Percentiles rank a stretch among this genome's conserved stretches.
phyloP scores from a whole-genome alignment of 75 land plant genomes.

The Cupressus sempervirens region DNA sequence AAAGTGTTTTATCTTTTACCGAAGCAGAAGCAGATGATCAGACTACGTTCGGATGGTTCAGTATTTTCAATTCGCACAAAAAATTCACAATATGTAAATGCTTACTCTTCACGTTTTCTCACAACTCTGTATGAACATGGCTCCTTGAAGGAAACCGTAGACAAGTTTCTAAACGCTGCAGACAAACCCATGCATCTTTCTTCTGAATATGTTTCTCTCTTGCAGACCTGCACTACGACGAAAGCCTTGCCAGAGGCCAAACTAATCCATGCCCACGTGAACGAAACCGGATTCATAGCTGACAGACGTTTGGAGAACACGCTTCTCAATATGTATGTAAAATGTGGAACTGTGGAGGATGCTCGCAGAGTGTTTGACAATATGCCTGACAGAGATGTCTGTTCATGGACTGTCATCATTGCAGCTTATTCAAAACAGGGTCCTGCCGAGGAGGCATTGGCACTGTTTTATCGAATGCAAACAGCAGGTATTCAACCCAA shows the following conservation, averaged over 20 bases:
- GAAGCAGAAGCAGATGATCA: background rate
- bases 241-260: background rate
- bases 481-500: constrained; percentile 19
- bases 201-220: background rate
- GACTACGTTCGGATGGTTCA: background rate
- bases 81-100: background rate
- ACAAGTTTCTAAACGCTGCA: background rate
- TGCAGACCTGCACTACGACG: background rate
- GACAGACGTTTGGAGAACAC: constrained; percentile 20
- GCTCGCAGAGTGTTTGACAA: constrained; percentile 26
- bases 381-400: constrained; percentile 17
- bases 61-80: background rate
- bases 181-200: background rate
- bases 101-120: background rate
- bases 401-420: constrained; percentile 39
- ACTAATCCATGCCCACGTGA: background rate
- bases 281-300: background rate
- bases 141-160: background rate
- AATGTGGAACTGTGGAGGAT: constrained; percentile 51
- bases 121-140: background rate
- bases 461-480: constrained; percentile 14
- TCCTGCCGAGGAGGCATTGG: constrained; percentile 9
- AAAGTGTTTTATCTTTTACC: background rate
- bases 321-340: constrained; percentile 64
- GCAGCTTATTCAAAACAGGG: constrained; percentile 22